A percentile compares a stretch with the other conserved stretches of the same genome.
phyloP scores from a whole-genome alignment of 2,329 filamentous ascomycete species.

The Intubia oerlemansii region DNA sequence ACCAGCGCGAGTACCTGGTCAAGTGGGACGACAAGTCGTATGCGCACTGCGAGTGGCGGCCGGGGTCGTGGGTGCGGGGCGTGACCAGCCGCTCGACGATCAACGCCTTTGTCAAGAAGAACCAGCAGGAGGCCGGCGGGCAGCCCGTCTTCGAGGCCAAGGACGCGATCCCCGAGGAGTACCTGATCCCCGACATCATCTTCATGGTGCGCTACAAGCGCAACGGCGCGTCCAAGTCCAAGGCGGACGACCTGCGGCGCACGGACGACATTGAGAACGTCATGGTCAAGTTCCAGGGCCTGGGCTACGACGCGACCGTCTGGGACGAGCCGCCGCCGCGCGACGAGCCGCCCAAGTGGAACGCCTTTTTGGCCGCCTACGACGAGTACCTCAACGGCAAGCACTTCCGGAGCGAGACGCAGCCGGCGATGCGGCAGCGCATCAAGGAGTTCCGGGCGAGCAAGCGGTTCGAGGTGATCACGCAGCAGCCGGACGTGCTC shows the following conservation, averaged over 20 bases:
- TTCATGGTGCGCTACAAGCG: slow-evolving; percentile 48
- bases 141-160: slow-evolving; percentile 47
- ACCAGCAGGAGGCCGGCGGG: slow-evolving; percentile 31
- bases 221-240: slow-evolving; percentile 14
- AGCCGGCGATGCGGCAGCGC: slow-evolving; percentile 40
- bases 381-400: slow-evolving; percentile 65
- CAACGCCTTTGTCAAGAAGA: slow-evolving; percentile 45
- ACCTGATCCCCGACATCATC: slow-evolving; percentile 69
- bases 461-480: slow-evolving; percentile 44
- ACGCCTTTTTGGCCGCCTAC: slow-evolving; percentile 65
- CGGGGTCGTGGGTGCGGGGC: slow-evolving; percentile 75
- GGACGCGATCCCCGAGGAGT: slow-evolving; percentile 77
- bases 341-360: slow-evolving; percentile 45
- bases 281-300: slow-evolving; percentile 78
- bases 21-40: slow-evolving; percentile 75
- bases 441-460: slow-evolving; percentile 41
- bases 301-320: slow-evolving; percentile 75
- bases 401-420: slow-evolving; percentile 39
- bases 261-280: slow-evolving; percentile 53
- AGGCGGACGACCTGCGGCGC: slow-evolving; percentile 43
- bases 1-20: slow-evolving; percentile 77
- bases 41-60: slow-evolving; percentile 66
- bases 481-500: slow-evolving; percentile 49
- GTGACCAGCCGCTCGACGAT: slow-evolving; percentile 47
- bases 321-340: slow-evolving; percentile 66